Base-by-base conservation (phyloP, 495 filamentous ascomycete species). In the Penicillium steckii region DNA sequence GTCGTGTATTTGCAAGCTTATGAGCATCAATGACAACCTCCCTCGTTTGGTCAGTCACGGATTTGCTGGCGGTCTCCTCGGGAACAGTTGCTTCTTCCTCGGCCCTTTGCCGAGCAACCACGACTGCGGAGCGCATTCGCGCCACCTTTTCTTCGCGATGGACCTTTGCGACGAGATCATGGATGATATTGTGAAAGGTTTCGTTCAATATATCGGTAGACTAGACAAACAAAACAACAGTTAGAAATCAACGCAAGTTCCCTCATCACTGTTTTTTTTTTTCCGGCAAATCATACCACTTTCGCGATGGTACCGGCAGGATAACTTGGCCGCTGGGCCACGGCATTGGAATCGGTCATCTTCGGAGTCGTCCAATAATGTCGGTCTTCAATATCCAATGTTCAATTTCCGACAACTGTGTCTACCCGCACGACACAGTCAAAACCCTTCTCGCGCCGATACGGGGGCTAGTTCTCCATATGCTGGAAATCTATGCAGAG, bases 121-220 rank as follows among this genome's bases (percentile, higher is more conserved):
- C 84, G 41, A 88, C 88, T 12, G 89, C 89, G 32, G 88, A 88
- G 37, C 78, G 75, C 65, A 85, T 87, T 48, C 87, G 84, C 33
- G 83, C 80, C 46, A 83, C 80, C 66, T 89, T 89, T 67, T 90
- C 86, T 59, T 88, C 82, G 33, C 86, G 84, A 64, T 90, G 86
- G 24, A 81, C 82, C 57, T 88, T 84, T 52, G 87, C 75, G 47
- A 89, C 71, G 42, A 88, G 71, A 46, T 88, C 85, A 59, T 87
- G 83, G 30, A 90, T 78, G 53, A 88, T 83, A 61, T 89, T 89
- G 69, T 87, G 85, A 55, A 89, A 73, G 15, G 85, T 70, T 59
- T 86, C 84, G 52, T 90, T 85, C 43, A 88, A 67, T 22, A 88
- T 79, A 12, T 74, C 80, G 41, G 73, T 69, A 13, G 74, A 70